These are phyloP conservation scores for Rosa multiflora DNA, from an alignment of 306 rosid species.

Conservation along the genomic window DNA sequence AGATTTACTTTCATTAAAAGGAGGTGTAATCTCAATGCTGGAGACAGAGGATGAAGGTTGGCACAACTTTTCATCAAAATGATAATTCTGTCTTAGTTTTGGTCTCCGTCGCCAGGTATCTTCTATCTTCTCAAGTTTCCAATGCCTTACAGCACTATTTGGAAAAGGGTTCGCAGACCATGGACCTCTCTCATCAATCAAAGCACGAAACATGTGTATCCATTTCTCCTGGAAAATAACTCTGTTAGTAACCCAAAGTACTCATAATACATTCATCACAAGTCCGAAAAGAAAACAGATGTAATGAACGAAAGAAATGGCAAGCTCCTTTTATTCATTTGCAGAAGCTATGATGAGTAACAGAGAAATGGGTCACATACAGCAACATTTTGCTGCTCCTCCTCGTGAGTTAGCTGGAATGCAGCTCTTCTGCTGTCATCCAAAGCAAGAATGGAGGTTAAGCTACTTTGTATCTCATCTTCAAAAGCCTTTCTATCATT, in stretches of 20 bases:
- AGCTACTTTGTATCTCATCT: constrained; percentile 70
- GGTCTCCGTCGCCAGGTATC: constrained; percentile 86
- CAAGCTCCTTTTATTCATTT: neutral
- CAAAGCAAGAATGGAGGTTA: constrained; percentile 64
- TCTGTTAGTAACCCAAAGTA: constrained; percentile 19
- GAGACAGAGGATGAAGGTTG: constrained; percentile 56
- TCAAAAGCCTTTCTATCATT: constrained; percentile 64
- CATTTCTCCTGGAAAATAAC: constrained; percentile 80
- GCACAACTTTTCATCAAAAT: constrained; percentile 86
- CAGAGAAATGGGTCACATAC: constrained; percentile 48
- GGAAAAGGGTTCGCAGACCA: constrained; percentile 95
- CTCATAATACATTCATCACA: constrained; percentile 15
- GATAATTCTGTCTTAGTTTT: constrained; percentile 82
- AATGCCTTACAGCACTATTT: constrained; percentile 59
- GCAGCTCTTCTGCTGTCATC: constrained; percentile 83
- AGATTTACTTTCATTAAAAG: constrained; percentile 61
- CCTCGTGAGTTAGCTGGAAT: constrained; percentile 79
- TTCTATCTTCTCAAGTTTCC: constrained; percentile 98
- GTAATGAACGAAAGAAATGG: constrained; percentile 18
- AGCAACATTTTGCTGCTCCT: constrained; percentile 86
- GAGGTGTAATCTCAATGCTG: constrained; percentile 38
- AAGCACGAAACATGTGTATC: constrained; percentile 93
- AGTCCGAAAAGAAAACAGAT: constrained; percentile 9
- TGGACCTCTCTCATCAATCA: constrained; percentile 98
- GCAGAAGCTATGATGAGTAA: constrained; percentile 6